These are phyloP conservation scores for Boletus tomentosulus DNA, from an alignment of 768 basidiomycete species.

Conservation along the genomic window DNA sequence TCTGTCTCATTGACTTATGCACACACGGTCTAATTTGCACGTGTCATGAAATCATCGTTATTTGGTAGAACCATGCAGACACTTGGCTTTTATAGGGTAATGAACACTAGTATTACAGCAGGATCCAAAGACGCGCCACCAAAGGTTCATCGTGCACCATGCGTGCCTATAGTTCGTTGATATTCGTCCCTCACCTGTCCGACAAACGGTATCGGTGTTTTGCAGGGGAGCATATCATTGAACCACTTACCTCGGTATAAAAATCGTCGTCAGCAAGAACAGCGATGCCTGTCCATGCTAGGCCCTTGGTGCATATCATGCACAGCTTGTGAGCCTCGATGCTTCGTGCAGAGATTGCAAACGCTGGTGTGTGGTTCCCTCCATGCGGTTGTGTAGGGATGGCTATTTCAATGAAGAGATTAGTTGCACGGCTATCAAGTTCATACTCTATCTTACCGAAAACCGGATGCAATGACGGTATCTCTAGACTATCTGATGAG, in stretches of 20 bases:
- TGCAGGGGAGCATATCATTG: not conserved
- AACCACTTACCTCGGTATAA: slow-evolving; percentile 42
- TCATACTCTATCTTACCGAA: slow-evolving; percentile 41
- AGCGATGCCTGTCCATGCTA: slow-evolving; percentile 60
- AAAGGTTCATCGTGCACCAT: not conserved
- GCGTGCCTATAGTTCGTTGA: slow-evolving; percentile 9
- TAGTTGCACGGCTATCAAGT: slow-evolving; percentile 9
- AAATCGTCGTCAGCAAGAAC: slow-evolving; percentile 57
- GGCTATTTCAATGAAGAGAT: slow-evolving; percentile 36
- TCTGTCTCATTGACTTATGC: slow-evolving; percentile 12
- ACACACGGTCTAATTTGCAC: slow-evolving; percentile 20
- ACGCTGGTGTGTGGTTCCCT: slow-evolving; percentile 73
- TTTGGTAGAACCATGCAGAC: slow-evolving; percentile 14
- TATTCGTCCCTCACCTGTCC: slow-evolving; percentile 25
- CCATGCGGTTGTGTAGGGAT: slow-evolving; percentile 70
- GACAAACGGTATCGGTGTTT: not conserved
- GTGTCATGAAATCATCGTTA: slow-evolving; percentile 7
- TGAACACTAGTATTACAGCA: slow-evolving; percentile 15
- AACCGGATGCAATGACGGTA: slow-evolving; percentile 62
- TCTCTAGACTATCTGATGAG: slow-evolving; percentile 34
- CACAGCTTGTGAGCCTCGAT: slow-evolving; percentile 59
- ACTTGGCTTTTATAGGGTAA: slow-evolving; percentile 10
- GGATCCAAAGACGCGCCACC: not conserved
- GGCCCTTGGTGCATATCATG: slow-evolving; percentile 52
- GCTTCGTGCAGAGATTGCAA: slow-evolving; percentile 56